A percentile compares a stretch with the other conserved stretches of the same genome.
Evolutionary conservation across 2,329 filamentous ascomycete genomes (phyloP).

Genomic region (Phaeophleospora eucalypticola): DNA sequence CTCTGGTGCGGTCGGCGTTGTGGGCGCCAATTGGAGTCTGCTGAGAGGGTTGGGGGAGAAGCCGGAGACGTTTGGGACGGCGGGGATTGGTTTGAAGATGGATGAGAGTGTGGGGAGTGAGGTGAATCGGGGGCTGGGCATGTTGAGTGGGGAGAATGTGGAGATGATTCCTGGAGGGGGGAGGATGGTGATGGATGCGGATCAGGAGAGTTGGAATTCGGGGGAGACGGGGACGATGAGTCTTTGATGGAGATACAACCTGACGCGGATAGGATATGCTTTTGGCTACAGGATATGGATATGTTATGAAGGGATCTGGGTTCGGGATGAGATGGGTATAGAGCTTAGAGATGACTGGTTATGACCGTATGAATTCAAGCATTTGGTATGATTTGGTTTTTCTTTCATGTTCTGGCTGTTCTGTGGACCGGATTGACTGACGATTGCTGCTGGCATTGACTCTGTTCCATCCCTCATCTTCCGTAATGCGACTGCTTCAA

Average conservation of each 20-base stretch:
- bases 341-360: not conserved
- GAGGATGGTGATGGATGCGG: not conserved
- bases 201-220: not conserved
- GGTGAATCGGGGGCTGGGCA: not conserved
- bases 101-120: not conserved
- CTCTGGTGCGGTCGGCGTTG: constrained; percentile 42
- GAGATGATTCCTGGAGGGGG: not conserved
- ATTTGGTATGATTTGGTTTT: too few relatives aligned
- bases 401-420: too few relatives aligned
- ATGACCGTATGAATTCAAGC: not conserved
- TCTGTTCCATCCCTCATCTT: too few relatives aligned
- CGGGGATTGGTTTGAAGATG: not conserved
- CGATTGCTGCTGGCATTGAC: too few relatives aligned
- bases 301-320: not conserved
- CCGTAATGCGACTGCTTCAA: too few relatives aligned
- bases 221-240: not conserved
- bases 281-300: not conserved
- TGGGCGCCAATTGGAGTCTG: constrained; percentile 44
- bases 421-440: too few relatives aligned
- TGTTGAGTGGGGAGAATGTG: not conserved
- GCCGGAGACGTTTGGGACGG: constrained; percentile 21
- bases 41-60: constrained; percentile 44
- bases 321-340: not conserved
- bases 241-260: too few relatives aligned
- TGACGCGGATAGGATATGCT: too few relatives aligned